Conservation (phyloP, 2,329 filamentous ascomycete species). For the Ophiosphaerella korrae region DNA sequence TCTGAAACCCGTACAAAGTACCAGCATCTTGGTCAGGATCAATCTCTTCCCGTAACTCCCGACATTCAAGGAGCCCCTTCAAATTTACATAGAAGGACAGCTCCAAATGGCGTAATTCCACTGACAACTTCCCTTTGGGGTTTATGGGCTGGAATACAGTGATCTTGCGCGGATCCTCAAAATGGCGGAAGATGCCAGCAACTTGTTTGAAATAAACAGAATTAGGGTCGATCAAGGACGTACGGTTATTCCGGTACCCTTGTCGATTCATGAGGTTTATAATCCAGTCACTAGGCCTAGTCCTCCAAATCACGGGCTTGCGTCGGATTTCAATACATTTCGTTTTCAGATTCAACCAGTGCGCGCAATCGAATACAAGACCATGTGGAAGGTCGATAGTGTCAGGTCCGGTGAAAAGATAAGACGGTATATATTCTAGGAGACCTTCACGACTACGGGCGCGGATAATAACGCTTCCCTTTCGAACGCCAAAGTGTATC, state of each 20-base stretch:
- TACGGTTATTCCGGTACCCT: slow-evolving; percentile 30
- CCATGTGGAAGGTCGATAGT: slow-evolving; percentile 57
- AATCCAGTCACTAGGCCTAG: slow-evolving; percentile 47
- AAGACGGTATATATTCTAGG: slow-evolving; percentile 43
- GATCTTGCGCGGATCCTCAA: too few species aligned
- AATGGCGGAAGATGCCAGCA: slow-evolving; percentile 50
- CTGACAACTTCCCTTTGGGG: too few species aligned
- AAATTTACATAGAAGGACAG: too few species aligned
- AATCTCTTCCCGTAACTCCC: slow-evolving; percentile 47
- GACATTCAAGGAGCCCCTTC: slow-evolving; percentile 52
- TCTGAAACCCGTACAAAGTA: slow-evolving; percentile 63
- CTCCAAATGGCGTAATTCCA: too few species aligned
- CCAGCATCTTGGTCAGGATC: slow-evolving; percentile 64
- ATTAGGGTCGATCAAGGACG: slow-evolving; percentile 56
- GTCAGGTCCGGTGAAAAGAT: slow-evolving; percentile 26
- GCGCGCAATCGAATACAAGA: slow-evolving; percentile 59
- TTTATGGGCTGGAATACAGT: too few species aligned
- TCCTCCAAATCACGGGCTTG: slow-evolving; percentile 46
- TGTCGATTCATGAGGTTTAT: slow-evolving; percentile 29
- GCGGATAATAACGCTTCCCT: slow-evolving; percentile 51
- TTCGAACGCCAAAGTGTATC: slow-evolving; percentile 62
- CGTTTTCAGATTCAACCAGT: slow-evolving; percentile 62
- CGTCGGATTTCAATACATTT: slow-evolving; percentile 60
- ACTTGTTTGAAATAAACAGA: slow-evolving; percentile 50
- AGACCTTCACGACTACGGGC: slow-evolving; percentile 35